phyloP scores from a whole-genome alignment of 2,329 filamentous ascomycete genomes.

The Thielaviopsis ethacetica region DNA sequence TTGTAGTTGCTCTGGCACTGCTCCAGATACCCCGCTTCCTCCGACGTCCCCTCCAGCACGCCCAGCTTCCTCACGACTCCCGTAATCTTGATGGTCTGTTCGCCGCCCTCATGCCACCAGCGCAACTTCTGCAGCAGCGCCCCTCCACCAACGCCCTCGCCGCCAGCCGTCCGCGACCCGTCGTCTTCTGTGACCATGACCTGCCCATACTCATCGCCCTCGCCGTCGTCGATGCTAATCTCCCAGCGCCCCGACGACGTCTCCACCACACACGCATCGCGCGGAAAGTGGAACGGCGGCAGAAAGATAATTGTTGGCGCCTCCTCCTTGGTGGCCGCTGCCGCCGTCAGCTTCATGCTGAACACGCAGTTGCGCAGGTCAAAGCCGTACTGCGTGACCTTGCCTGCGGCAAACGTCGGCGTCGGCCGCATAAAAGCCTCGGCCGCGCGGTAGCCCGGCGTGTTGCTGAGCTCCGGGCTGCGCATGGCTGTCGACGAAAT shows the following conservation, averaged over 20 bases:
- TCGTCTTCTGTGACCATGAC: not conserved
- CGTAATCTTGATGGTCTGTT: slow-evolving; percentile 61
- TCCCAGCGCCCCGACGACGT: slow-evolving; percentile 83
- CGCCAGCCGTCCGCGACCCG: not conserved
- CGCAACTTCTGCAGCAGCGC: slow-evolving; percentile 57
- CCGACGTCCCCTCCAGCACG: slow-evolving; percentile 33
- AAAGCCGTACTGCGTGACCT: slow-evolving; percentile 57
- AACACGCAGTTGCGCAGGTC: slow-evolving; percentile 69
- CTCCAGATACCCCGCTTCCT: slow-evolving; percentile 67
- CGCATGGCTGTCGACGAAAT: slow-evolving; percentile 39
- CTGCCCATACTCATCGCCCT: slow-evolving; percentile 6
- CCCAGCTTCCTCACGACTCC: slow-evolving; percentile 49
- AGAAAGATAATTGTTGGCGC: slow-evolving; percentile 69
- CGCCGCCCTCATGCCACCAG: slow-evolving; percentile 87
- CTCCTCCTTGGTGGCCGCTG: slow-evolving; percentile 30
- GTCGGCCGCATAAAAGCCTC: slow-evolving; percentile 85
- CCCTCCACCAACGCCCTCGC: slow-evolving; percentile 31
- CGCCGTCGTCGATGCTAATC: slow-evolving; percentile 50
- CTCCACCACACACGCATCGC: slow-evolving; percentile 51
- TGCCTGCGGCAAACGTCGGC: slow-evolving; percentile 59
- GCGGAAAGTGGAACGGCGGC: slow-evolving; percentile 84
- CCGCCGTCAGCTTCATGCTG: slow-evolving; percentile 49
- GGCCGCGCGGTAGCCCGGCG: slow-evolving; percentile 68
- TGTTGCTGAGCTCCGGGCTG: slow-evolving; percentile 41
- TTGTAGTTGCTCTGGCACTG: slow-evolving; percentile 38